A percentile compares a stretch with the other conserved stretches of the same genome.
Evolutionary conservation across 768 basidiomycete species (phyloP).

Genomic region (Suillus occidentalis): DNA sequence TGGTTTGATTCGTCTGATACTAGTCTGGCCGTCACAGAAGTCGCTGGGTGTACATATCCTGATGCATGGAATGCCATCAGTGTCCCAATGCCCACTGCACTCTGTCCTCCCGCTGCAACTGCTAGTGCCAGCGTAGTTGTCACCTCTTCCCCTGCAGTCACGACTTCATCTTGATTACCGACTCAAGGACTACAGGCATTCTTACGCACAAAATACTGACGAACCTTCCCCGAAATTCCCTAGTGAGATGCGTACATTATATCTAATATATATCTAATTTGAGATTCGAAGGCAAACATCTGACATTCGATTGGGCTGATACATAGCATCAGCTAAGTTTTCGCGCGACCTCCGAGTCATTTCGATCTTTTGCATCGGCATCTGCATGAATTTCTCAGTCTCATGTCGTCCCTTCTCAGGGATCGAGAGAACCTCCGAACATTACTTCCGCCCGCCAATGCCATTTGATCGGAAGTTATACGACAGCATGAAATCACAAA

Average conservation of each 20-base stretch:
- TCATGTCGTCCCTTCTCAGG: neutral
- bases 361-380: neutral
- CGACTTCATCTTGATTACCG: neutral
- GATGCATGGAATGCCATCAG: constrained; percentile 60
- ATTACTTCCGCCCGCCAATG: too few relatives aligned
- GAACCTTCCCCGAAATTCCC: neutral
- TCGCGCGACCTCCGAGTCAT: neutral
- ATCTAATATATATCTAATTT: neutral
- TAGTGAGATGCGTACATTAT: neutral
- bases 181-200: neutral
- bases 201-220: neutral
- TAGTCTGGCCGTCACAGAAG: constrained; percentile 51
- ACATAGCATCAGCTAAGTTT: neutral
- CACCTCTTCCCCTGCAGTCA: constrained; percentile 8
- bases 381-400: neutral
- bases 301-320: neutral
- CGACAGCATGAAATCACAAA: neutral
- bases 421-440: neutral
- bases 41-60: constrained; percentile 67
- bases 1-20: constrained; percentile 60
- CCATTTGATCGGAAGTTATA: too few relatives aligned
- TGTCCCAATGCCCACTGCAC: constrained; percentile 45
- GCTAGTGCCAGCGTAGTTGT: neutral
- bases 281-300: neutral
- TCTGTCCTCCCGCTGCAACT: constrained; percentile 33